Base-by-base conservation (phyloP, 2,329 filamentous ascomycete species). In the Fusarium torreyae region DNA sequence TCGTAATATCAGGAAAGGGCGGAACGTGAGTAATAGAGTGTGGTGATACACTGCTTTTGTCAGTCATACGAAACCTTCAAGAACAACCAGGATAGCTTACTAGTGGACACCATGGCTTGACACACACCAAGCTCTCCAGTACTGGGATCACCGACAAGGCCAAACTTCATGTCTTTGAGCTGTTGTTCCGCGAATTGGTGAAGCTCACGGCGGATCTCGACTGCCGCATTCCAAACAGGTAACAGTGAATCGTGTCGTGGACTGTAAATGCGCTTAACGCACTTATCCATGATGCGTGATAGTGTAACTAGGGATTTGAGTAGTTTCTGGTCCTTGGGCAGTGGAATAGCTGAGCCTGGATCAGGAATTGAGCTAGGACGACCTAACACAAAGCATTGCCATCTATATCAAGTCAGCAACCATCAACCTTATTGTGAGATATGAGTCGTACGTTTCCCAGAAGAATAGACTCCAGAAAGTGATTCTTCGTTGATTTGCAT, bases 1-100 rank as follows among this genome's bases (percentile, higher is more conserved):
- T 18, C 81, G 77, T 22, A 84, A 77, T 10, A 83, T 81, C 26
- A 84, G 57, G 55, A 84, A 84, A 6, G 82, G 82, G 0, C 82
- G 77, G 53, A 83, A 83, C 0, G 80, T 83, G 8, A 84, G 61
- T 5, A 83, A 67, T 2, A 83, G 63, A 3, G 80, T 81, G 48
- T 81, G 81, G 31, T 83, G 79, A 44, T 83, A 84, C 39, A 82
- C 82, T 84, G 11, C 11, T 28, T 51, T 6, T n/a, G 51, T 60
- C 40, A 60, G 22, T 14, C 3, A 17, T 10, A 7, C 4, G 18
- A 1, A 7, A 38, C 9, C 22, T 24, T 8, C 3, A 26, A 7
- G 10, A n/a, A 8, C 1, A 17, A 38, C 11, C 8, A 5, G 5
- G 8, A 20, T 14, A 3, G 72, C 81, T 74, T 70, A 83, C 81